Evolutionary conservation across 2,329 filamentous ascomycete species (phyloP).

Genomic region (Colletotrichum sansevieriae): DNA sequence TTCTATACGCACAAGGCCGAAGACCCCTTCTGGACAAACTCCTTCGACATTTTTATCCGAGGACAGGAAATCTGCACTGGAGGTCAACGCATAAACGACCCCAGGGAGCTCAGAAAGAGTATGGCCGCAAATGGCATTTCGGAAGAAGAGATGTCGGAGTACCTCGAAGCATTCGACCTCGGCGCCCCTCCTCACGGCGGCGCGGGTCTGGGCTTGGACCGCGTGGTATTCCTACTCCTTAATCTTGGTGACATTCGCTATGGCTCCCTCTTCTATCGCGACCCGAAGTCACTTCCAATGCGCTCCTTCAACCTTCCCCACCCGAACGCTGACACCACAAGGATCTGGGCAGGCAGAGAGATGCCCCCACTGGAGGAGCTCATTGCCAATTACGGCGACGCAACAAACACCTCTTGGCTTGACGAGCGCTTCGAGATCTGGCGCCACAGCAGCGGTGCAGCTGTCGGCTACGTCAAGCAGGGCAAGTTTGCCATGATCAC

Average conservation of each 20-base stretch:
- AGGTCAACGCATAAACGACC: conserved; percentile 92
- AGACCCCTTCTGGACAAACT: conserved; percentile 83
- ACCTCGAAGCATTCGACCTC: conserved; percentile 88
- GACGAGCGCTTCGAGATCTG: conserved; percentile 91
- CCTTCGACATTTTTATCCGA: conserved; percentile 94
- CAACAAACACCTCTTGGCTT: conserved; percentile 93
- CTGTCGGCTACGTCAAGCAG: conserved; percentile 84
- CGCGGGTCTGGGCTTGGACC: conserved; percentile 90
- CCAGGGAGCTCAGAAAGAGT: conserved; percentile 78
- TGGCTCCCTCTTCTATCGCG: conserved; percentile 87
- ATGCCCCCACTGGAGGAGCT: conserved; percentile 85
- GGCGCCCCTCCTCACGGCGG: conserved; percentile 91
- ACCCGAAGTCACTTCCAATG: conserved; percentile 86
- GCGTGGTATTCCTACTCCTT: conserved; percentile 87
- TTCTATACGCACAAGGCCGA: conserved; percentile 92
- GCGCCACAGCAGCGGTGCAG: conserved; percentile 87
- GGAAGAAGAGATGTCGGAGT: conserved; percentile 88
- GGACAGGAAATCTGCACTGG: conserved; percentile 94
- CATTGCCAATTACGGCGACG: conserved; percentile 95
- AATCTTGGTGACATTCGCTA: conserved; percentile 91
- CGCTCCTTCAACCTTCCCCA: conserved; percentile 78
- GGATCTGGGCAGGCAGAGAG: conserved; percentile 51
- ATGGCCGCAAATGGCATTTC: conserved; percentile 83
- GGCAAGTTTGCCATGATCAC: conserved; percentile 85
- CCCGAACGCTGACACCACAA: conserved; percentile 84